Percentiles rank a stretch among this genome's conserved stretches.
These are phyloP conservation scores for Globisporangium cylindrosporum DNA, from an alignment of 352 stramenopile species.

Conservation along the genomic window DNA sequence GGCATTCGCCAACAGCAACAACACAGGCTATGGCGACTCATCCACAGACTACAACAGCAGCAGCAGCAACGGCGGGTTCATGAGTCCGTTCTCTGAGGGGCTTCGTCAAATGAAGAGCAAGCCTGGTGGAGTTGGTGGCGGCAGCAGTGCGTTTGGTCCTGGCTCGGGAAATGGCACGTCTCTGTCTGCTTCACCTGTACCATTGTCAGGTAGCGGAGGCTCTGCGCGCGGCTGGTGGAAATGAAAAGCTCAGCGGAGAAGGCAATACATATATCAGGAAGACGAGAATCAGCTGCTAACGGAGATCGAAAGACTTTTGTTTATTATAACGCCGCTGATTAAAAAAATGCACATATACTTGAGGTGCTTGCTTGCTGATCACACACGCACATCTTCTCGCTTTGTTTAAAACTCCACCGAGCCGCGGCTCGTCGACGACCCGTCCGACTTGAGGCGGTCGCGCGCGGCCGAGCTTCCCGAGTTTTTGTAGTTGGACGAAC, in stretches of 20 bases:
- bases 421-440: slow-evolving; percentile 27
- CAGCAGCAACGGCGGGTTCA: slow-evolving; percentile 8
- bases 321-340: not conserved
- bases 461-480: slow-evolving; percentile 9
- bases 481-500: slow-evolving; percentile 9
- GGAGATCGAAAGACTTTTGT: not conserved
- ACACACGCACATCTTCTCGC: not conserved
- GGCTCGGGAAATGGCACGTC: not conserved
- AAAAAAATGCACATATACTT: slow-evolving; percentile 6
- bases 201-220: slow-evolving; percentile 4
- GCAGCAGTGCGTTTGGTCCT: not conserved
- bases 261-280: not conserved
- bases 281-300: not conserved
- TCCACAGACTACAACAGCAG: slow-evolving; percentile 9
- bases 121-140: slow-evolving; percentile 4
- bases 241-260: not conserved
- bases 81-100: slow-evolving; percentile 26
- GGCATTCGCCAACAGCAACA: slow-evolving; percentile 44
- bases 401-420: slow-evolving; percentile 59
- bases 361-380: not conserved
- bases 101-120: slow-evolving; percentile 50
- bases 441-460: slow-evolving; percentile 20
- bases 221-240: slow-evolving; percentile 14
- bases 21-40: slow-evolving; percentile 13
- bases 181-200: not conserved